Evolutionary conservation across 2,329 filamentous ascomycete genomes (phyloP).

Genomic region (Phialophora verrucosa): DNA sequence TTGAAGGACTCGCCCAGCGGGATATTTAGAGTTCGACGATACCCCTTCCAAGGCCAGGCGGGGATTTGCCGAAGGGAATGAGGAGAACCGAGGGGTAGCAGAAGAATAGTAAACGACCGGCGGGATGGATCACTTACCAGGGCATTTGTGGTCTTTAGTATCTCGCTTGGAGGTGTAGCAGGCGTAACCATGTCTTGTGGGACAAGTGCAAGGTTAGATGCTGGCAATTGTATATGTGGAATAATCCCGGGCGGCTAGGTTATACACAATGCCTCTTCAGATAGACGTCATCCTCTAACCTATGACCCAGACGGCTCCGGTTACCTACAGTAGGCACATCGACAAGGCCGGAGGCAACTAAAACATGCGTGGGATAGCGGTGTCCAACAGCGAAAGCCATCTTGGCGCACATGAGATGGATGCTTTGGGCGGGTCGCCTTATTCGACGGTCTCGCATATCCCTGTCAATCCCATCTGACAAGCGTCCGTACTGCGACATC

Average conservation of each 20-base stretch:
- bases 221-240: not conserved
- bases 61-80: conserved; percentile 1
- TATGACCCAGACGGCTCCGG: not conserved
- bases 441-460: not conserved
- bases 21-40: not conserved
- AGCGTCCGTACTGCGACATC: not conserved
- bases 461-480: not conserved
- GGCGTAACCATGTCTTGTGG: too few species aligned
- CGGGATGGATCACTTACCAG: not conserved
- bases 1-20: not conserved
- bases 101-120: not conserved
- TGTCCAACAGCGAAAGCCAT: not conserved
- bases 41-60: not conserved
- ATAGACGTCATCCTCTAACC: not conserved
- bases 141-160: not conserved
- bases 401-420: not conserved
- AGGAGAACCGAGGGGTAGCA: conserved; percentile 22
- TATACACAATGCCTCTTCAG: not conserved
- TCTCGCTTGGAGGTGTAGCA: not conserved
- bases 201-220: not conserved
- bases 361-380: not conserved
- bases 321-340: not conserved
- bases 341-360: not conserved
- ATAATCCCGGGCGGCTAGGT: too few species aligned
- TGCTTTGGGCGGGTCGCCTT: not conserved